Evolutionary conservation across 306 rosid species (phyloP).

Genomic region (Citrullus amarus): DNA sequence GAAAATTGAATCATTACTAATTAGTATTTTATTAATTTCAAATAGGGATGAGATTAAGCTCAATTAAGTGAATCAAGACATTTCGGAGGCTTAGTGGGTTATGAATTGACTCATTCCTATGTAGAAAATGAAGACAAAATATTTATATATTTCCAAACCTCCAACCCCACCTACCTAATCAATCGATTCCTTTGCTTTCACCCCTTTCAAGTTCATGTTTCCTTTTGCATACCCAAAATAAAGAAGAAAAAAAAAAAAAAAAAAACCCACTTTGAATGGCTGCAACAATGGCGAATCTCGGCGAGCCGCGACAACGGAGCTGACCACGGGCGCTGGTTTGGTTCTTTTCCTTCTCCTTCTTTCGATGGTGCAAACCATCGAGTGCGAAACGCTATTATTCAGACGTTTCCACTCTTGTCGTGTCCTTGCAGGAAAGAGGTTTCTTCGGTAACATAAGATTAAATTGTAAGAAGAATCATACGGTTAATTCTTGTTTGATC

Average conservation of each 20-base stretch:
- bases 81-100: not conserved
- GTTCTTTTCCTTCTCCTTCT: not conserved
- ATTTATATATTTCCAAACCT: not conserved
- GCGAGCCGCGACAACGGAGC: not conserved
- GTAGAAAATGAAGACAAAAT: not conserved
- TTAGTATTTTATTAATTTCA: not conserved
- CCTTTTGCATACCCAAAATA: not conserved
- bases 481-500: too few relatives aligned
- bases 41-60: not conserved
- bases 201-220: not conserved
- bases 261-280: not conserved
- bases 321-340: not conserved
- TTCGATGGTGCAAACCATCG: not conserved
- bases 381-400: not conserved
- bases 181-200: not conserved
- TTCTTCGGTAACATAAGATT: not conserved
- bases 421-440: not conserved
- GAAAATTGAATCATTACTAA: not conserved
- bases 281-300: not conserved
- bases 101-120: not conserved
- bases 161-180: slow-evolving; percentile 6
- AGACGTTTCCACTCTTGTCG: not conserved
- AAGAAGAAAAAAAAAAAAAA: not conserved
- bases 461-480: too few relatives aligned
- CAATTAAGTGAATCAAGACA: not conserved